Evolutionary conservation across 169 alveolate species (phyloP).

Genomic region (Cryptosporidium sp.): DNA sequence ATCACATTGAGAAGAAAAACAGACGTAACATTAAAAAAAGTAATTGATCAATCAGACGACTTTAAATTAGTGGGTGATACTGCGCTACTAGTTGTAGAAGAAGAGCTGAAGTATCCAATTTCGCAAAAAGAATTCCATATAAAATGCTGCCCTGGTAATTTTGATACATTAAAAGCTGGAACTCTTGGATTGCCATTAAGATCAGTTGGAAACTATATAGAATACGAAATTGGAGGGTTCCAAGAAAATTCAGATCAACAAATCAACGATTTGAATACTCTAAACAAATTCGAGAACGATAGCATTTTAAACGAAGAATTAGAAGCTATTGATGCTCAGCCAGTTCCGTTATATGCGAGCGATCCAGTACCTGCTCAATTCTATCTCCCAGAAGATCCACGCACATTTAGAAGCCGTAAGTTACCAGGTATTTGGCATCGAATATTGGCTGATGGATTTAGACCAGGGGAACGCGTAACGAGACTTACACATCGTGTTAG

Average conservation of each 20-base stretch:
- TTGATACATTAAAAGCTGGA: conserved; percentile 71
- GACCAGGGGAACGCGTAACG: conserved; percentile 75
- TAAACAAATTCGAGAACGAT: conserved; percentile 36
- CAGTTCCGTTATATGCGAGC: conserved; percentile 65
- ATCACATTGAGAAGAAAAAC: conserved; percentile 63
- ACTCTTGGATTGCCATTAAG: conserved; percentile 65
- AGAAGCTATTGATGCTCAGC: conserved; percentile 72
- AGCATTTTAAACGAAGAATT: conserved; percentile 66
- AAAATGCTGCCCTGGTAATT: conserved; percentile 72
- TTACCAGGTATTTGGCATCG: conserved; percentile 77
- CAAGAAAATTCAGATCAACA: conserved; percentile 71
- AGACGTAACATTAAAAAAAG: conserved; percentile 69
- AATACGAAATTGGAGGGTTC: conserved; percentile 70
- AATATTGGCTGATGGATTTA: conserved; percentile 71
- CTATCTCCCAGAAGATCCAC: conserved; percentile 73
- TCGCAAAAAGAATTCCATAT: conserved; percentile 64
- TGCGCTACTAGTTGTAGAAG: conserved; percentile 63
- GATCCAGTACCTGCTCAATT: conserved; percentile 74
- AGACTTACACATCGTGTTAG: conserved; percentile 67
- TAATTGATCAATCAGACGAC: conserved; percentile 71
- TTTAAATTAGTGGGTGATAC: conserved; percentile 72
- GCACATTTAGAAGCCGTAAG: conserved; percentile 55
- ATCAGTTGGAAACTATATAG: conserved; percentile 72
- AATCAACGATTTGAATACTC: conserved; percentile 52
- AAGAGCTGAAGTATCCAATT: conserved; percentile 62